Conservation (phyloP, 192 early-diverging fungal genomes). For the Phycomyces nitens region DNA sequence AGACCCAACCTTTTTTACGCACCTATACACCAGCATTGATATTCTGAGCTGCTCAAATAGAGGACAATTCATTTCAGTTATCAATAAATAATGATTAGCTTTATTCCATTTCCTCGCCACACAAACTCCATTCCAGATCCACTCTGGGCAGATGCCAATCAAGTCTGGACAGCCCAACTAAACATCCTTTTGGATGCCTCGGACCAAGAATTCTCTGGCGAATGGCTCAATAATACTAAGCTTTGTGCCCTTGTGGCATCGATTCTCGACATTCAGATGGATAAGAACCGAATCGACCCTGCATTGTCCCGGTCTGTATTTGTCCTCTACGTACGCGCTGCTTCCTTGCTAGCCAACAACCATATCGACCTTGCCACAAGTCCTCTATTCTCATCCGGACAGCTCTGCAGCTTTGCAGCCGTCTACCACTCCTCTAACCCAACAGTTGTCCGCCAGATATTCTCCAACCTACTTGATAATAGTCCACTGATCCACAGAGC, state of each 20-base stretch:
- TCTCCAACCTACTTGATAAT: neutral
- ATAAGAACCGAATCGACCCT: neutral
- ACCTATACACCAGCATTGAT: no score
- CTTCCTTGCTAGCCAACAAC: neutral
- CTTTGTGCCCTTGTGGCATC: neutral
- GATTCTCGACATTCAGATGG: neutral
- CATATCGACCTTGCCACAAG: neutral
- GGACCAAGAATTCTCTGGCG: neutral
- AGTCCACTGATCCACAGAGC: neutral
- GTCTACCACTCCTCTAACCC: neutral
- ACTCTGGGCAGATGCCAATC: neutral
- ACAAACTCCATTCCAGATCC: neutral
- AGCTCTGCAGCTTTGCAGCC: conserved; percentile 3
- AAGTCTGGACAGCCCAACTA: neutral
- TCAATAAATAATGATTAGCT: neutral
- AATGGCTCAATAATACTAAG: neutral
- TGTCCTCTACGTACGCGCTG: conserved; percentile 5
- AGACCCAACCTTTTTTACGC: no score
- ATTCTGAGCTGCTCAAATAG: no score
- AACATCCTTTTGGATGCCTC: neutral
- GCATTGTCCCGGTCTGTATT: neutral
- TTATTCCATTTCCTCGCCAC: neutral
- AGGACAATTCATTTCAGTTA: neutral
- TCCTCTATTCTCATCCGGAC: conserved; percentile 7
- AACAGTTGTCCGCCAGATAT: neutral